Base-by-base conservation (phyloP, 768 basidiomycete species). In the Kwoniella europaea region DNA sequence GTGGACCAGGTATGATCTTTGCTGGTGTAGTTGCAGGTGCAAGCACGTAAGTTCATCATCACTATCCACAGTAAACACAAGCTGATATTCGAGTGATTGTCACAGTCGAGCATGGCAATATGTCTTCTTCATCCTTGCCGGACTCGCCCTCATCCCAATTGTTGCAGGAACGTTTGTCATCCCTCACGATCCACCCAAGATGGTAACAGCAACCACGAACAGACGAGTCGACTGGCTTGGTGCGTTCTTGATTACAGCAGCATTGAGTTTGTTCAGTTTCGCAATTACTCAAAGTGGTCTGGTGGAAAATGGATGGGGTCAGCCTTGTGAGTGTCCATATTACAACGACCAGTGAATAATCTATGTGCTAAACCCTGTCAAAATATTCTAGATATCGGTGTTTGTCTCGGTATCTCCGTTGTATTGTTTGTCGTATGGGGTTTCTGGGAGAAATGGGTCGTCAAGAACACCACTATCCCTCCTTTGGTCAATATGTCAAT, bases 141-240 rank as follows among this genome's bases (percentile, higher is more conserved):
- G 87, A 0, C 69, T 92, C 10, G 87, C 87, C 0, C 82, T 86
- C 3, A 70, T 90, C 2, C 88, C 88, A 62, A 80, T 88, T 15
- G 16, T 90, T 1, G 85, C 88, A 2, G 92, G 71, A 86, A 75
- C 88, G 0, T 63, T 89, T 22, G 87, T 86, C 2, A 89, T 93
- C 41, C 89, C 90, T 53, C 50, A 82, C 0, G 92, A 94, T 42
- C 63, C 67, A 16, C 46, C 41, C 69, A 88, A 88, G 87, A 16
- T 84, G 76, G 6, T 88, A 88, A 5, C 77, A 82, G 90, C 90
- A 91, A 15, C 87, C 86, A 5, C 90, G 15, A 86, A 79, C 0
- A 89, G 84, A 42, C 85, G 89, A 0, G 86, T 92, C 0, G 92
- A 93, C 69, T 92, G 91, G 91, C 82, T 91, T 16, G 92, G 92